Conservation (phyloP, 2,329 filamentous ascomycete species). For the Alternaria sp. region DNA sequence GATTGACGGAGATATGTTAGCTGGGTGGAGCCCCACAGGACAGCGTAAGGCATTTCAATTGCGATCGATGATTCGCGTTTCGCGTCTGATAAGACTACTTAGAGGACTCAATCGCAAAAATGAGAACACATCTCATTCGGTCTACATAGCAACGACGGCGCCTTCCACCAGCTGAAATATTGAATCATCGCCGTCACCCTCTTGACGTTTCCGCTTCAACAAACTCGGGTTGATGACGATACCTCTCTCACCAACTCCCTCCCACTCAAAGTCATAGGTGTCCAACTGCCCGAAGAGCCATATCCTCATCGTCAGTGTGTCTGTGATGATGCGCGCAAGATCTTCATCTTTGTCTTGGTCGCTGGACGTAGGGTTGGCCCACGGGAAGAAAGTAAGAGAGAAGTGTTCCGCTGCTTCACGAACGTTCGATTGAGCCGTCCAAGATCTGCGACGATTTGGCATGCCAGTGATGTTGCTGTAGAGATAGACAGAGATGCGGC, state of each 20-base stretch:
- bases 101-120: neutral
- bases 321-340: slow-evolving; percentile 35
- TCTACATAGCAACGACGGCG: slow-evolving; percentile 14
- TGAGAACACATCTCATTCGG: neutral
- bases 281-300: slow-evolving; percentile 43
- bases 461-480: slow-evolving; percentile 23
- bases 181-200: neutral
- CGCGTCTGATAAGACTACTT: neutral
- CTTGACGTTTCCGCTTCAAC: slow-evolving; percentile 19
- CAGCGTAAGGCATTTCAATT: neutral
- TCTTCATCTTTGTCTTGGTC: slow-evolving; percentile 44
- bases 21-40: slow-evolving; percentile 1
- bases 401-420: slow-evolving; percentile 49
- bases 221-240: slow-evolving; percentile 37
- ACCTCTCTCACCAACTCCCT: slow-evolving; percentile 30
- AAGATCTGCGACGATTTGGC: slow-evolving; percentile 10
- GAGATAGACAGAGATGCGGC: slow-evolving; percentile 39
- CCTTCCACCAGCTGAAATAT: slow-evolving; percentile 19
- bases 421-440: slow-evolving; percentile 27
- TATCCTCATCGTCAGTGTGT: slow-evolving; percentile 37
- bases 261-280: slow-evolving; percentile 41
- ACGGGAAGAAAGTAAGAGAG: slow-evolving; percentile 47
- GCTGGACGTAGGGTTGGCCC: slow-evolving; percentile 39
- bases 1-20: neutral
- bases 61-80: neutral